Evolutionary conservation across 208 protist genomes (phyloP).

Genomic region (Porcisia hertigi): DNA sequence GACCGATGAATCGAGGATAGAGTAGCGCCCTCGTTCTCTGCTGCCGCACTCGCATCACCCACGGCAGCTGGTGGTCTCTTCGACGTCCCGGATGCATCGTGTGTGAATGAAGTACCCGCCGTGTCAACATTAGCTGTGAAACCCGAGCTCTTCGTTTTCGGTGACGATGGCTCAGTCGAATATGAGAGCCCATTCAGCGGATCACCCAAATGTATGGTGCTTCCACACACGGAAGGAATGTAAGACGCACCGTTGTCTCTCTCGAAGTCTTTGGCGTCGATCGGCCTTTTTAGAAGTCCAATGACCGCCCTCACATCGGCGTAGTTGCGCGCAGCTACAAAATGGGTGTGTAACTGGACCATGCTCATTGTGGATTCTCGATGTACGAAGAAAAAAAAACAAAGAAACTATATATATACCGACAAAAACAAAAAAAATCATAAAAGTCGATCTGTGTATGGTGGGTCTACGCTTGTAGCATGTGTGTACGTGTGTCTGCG

Average conservation of each 20-base stretch:
- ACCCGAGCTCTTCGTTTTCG: neutral
- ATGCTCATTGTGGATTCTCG: constrained; percentile 15
- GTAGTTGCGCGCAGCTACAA: constrained; percentile 24
- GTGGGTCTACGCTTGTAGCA: neutral
- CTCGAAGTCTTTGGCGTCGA: constrained; percentile 20
- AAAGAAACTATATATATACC: neutral
- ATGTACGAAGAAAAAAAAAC: neutral
- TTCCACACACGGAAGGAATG: constrained; percentile 16
- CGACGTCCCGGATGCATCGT: neutral
- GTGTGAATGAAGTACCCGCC: neutral
- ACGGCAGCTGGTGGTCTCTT: neutral
- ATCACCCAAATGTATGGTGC: constrained; percentile 27
- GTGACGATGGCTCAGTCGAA: neutral
- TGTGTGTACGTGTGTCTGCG: neutral
- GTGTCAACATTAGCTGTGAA: neutral
- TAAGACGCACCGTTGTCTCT: constrained; percentile 14
- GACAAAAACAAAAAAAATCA: neutral
- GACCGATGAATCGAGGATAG: neutral
- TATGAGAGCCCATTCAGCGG: constrained; percentile 3
- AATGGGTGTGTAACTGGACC: constrained; percentile 28
- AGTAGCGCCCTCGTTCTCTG: neutral
- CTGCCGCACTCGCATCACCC: neutral
- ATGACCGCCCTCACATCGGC: constrained; percentile 23
- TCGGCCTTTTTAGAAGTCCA: constrained; percentile 22
- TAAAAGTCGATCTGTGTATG: too few relatives aligned